Evolutionary conservation across 108 stramenopile species (phyloP), one percentile per base, ranked within the genome.

Genomic region (Schizochytrium sp.): DNA sequence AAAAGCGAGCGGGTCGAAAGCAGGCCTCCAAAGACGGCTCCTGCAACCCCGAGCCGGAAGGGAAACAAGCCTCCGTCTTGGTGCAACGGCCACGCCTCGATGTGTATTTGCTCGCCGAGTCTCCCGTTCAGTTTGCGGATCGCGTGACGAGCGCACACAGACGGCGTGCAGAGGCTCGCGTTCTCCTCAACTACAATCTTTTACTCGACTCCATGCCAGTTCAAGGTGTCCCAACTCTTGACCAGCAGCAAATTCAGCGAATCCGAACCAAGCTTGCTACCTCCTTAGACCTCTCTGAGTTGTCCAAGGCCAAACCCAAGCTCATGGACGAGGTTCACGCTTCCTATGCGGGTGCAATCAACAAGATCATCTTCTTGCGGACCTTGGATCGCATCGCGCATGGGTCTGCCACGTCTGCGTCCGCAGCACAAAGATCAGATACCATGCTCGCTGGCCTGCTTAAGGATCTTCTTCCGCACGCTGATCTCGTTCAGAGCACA

Each of bases 291-390:
- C 12, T 91, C n/a, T 57, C 51, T 18, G 44, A 6, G 60, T 14
- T 4, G 21, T 5, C 10, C 53, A 47, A 29, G 19, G 29, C 71
- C n/a, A 60, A 57, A 6, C 5, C 72, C 59, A 88, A 57, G 8
- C 28, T 90, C 18, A 18, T 91, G 6, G 51, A 83, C 34, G 90
- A 94, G 44, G 92, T 88, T 14, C 87, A 29, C 53, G 59, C 60
- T 5, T 91, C 93, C 53, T 93, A 90, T 88, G 58, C 88, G 21
- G 76, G 91, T 19, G 72, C 90, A 19, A 94, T 94, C 93, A 94
- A 94, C 92, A 91, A 89, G 60, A 47, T 94, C 28, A 51, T 93
- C 3, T 44, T 94, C 29, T 58, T 87, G 48, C 3, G 18, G 18
- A 69, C 63, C 12, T 69, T 69, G 63, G 41, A 69, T 18, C 63